A percentile compares a stretch with the other conserved stretches of the same genome.
Evolutionary conservation across 805 yeast genomes (phyloP).

Genomic region (Yarrowia alimentaria): DNA sequence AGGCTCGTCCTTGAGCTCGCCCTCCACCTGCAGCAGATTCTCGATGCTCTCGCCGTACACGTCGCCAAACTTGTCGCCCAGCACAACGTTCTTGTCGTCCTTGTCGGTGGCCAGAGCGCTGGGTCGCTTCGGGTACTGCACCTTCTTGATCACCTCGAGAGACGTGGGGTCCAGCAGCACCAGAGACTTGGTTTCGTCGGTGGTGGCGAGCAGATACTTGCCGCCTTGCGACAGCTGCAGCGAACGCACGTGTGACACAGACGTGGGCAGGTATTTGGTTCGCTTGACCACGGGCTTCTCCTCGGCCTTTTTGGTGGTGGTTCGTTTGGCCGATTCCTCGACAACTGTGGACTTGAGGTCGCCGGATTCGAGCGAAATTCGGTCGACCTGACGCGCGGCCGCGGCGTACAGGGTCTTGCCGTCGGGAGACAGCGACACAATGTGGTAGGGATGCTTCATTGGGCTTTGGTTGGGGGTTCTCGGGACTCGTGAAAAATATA

Average conservation of each 20-base stretch:
- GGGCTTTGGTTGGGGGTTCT: not conserved
- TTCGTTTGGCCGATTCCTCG: slow-evolving; percentile 3
- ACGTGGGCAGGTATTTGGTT: slow-evolving; percentile 25
- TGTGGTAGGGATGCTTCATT: slow-evolving; percentile 28
- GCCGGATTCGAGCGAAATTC: slow-evolving; percentile 27
- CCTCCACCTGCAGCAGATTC: slow-evolving; percentile 30
- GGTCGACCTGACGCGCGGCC: slow-evolving; percentile 27
- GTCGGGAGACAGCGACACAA: slow-evolving; percentile 16
- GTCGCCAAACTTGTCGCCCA: slow-evolving; percentile 97
- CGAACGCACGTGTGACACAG: slow-evolving; percentile 55
- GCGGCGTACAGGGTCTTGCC: slow-evolving; percentile 20
- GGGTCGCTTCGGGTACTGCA: slow-evolving; percentile 89
- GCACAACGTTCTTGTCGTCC: slow-evolving; percentile 52
- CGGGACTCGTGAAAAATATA: not conserved
- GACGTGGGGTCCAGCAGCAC: slow-evolving; percentile 52
- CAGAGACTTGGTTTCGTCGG: slow-evolving; percentile 82
- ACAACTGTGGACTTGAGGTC: slow-evolving; percentile 19
- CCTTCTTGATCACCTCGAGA: slow-evolving; percentile 59
- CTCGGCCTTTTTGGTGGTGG: slow-evolving; percentile 12
- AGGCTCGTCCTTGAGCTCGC: slow-evolving; percentile 52
- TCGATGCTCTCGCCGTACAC: slow-evolving; percentile 53
- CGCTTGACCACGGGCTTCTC: slow-evolving; percentile 7
- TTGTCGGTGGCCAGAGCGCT: slow-evolving; percentile 65
- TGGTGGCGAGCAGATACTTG: slow-evolving; percentile 58
- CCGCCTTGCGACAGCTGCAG: slow-evolving; percentile 55